Percentiles rank a stretch among this genome's conserved stretches.
Conservation (phyloP, 352 stramenopile species). For the Phytophthora rubi region DNA sequence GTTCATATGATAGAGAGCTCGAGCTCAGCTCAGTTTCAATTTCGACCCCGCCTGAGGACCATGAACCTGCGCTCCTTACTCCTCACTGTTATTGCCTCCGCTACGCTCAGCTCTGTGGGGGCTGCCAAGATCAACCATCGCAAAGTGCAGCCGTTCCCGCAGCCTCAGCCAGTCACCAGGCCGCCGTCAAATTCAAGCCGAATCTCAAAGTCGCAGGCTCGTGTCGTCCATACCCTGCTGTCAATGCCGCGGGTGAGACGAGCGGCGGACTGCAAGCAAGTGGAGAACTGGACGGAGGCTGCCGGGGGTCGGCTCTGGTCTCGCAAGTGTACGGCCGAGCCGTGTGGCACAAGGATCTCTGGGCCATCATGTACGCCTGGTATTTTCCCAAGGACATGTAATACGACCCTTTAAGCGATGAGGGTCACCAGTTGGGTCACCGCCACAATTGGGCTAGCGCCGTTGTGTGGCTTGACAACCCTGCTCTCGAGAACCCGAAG, state of each 20-base stretch:
- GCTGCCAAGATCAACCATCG: neutral
- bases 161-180: neutral
- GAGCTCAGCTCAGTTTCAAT: too few relatives aligned
- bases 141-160: neutral
- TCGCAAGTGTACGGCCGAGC: conserved; percentile 1
- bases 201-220: neutral
- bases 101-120: neutral
- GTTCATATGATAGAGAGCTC: too few relatives aligned
- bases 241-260: neutral
- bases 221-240: neutral
- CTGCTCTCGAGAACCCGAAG: too few relatives aligned
- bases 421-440: neutral
- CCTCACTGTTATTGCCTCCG: neutral
- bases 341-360: neutral
- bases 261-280: neutral
- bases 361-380: conserved; percentile 3
- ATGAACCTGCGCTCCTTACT: neutral
- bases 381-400: conserved; percentile 3
- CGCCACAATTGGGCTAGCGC: neutral
- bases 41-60: neutral
- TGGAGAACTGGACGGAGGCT: too few relatives aligned
- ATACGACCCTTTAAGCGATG: too few relatives aligned
- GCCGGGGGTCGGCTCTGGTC: neutral
- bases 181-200: neutral
- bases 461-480: too few relatives aligned